A percentile compares a stretch with the other conserved stretches of the same genome.
These are phyloP conservation scores for Francoa sonchifolia DNA, from an alignment of 441 rosid genomes.

Conservation along the genomic window DNA sequence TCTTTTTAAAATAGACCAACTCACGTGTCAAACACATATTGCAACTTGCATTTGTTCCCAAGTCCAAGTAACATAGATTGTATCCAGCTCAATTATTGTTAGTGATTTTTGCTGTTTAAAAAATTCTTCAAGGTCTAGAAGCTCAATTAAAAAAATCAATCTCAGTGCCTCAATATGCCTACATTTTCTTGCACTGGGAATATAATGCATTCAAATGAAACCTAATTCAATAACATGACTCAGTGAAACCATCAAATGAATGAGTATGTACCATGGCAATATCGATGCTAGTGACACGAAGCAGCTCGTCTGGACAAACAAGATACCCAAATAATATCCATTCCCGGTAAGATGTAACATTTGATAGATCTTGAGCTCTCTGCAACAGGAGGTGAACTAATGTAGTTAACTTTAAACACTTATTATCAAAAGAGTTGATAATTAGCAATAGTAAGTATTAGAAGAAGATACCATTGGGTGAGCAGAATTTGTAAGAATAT, in stretches of 20 bases:
- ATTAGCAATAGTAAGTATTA: not conserved
- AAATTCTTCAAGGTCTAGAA: no score
- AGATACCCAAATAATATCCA: constrained; percentile 99
- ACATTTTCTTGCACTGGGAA: not conserved
- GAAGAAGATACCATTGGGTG: constrained; percentile 75
- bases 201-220: constrained; percentile 3
- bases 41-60: no score
- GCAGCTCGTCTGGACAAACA: constrained; percentile 98
- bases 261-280: constrained; percentile 87
- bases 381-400: constrained; percentile 23
- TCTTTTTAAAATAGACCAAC: no score
- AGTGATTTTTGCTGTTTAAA: no score
- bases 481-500: constrained; percentile 96
- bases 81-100: not conserved
- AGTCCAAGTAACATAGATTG: no score
- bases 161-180: not conserved
- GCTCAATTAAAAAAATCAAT: no score
- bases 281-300: constrained; percentile 98
- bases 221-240: constrained; percentile 13
- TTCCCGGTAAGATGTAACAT: constrained; percentile 94
- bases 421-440: not conserved
- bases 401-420: constrained; percentile 3
- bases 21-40: no score
- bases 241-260: no score
- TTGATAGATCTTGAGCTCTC: constrained; percentile 99